Percentiles rank a stretch among this genome's conserved stretches.
Conservation (phyloP, 2,329 filamentous ascomycete species). For the Dothiorella sarmentorum region DNA sequence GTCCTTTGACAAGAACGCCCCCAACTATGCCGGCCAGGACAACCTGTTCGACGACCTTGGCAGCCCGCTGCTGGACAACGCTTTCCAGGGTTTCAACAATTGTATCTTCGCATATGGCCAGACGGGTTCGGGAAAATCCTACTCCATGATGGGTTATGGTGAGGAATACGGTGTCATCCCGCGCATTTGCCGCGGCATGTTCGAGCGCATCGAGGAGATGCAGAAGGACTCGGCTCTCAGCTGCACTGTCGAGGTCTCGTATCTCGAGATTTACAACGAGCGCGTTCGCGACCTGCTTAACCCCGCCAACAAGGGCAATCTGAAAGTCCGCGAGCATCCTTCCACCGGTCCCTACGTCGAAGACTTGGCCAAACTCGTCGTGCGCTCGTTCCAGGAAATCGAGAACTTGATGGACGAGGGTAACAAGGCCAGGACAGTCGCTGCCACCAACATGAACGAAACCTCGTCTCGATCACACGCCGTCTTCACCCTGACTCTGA, state of each 20-base stretch:
- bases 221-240: conserved; percentile 71
- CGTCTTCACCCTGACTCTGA: conserved; percentile 93
- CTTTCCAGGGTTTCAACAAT: conserved; percentile 98
- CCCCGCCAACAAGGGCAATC: conserved; percentile 89
- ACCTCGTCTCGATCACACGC: conserved; percentile 97
- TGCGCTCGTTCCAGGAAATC: conserved; percentile 90
- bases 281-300: conserved; percentile 93
- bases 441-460: conserved; percentile 99
- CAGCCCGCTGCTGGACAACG: conserved; percentile 89
- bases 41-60: conserved; percentile 86
- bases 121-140: conserved; percentile 97
- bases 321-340: conserved; percentile 96
- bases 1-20: conserved; percentile 83
- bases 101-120: conserved; percentile 99
- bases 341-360: conserved; percentile 98
- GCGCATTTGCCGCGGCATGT: conserved; percentile 97
- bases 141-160: conserved; percentile 99
- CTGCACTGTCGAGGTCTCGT: conserved; percentile 96
- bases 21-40: conserved; percentile 85
- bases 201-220: conserved; percentile 72
- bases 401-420: conserved; percentile 98
- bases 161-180: conserved; percentile 95
- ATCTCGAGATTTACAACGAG: conserved; percentile 99
- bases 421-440: conserved; percentile 96
- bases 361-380: conserved; percentile 91